These are phyloP conservation scores for Millerozyma acaciae DNA, from an alignment of 805 yeast genomes.

Conservation along the genomic window DNA sequence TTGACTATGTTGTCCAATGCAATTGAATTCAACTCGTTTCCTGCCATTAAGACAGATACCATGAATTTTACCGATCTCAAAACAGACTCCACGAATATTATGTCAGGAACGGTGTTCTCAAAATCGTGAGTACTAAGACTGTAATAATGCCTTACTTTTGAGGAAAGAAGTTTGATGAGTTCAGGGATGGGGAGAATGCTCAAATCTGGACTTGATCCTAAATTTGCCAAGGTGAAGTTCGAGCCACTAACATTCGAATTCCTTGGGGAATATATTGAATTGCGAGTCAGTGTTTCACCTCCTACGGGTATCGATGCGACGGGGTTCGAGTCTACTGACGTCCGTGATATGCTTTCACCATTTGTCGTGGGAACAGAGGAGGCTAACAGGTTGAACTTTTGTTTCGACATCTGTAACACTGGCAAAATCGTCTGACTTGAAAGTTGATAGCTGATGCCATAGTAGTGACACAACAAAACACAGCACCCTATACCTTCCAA, in stretches of 20 bases:
- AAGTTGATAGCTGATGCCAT: constrained; percentile 50
- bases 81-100: constrained; percentile 70
- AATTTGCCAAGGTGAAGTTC: constrained; percentile 15
- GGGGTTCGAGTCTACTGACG: constrained; percentile 40
- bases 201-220: constrained; percentile 19
- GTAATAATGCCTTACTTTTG: constrained; percentile 26
- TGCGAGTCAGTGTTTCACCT: constrained; percentile 1
- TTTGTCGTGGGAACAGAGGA: neutral
- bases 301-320: too few species aligned
- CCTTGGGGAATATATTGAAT: constrained; percentile 27
- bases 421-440: constrained; percentile 35
- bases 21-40: constrained; percentile 33
- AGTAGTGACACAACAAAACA: constrained; percentile 53
- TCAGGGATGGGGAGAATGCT: constrained; percentile 28
- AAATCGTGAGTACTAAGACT: constrained; percentile 48
- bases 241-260: constrained; percentile 25
- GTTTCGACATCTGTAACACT: constrained; percentile 30
- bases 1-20: constrained; percentile 46
- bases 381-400: constrained; percentile 14
- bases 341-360: constrained; percentile 21
- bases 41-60: constrained; percentile 47
- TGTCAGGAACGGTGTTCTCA: constrained; percentile 78
- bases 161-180: constrained; percentile 25
- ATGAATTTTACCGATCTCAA: constrained; percentile 61
- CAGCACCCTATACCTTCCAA: constrained; percentile 78